phyloP scores from a whole-genome alignment of 176 grass and related monocot species.

The maize (Zea mays) region DNA sequence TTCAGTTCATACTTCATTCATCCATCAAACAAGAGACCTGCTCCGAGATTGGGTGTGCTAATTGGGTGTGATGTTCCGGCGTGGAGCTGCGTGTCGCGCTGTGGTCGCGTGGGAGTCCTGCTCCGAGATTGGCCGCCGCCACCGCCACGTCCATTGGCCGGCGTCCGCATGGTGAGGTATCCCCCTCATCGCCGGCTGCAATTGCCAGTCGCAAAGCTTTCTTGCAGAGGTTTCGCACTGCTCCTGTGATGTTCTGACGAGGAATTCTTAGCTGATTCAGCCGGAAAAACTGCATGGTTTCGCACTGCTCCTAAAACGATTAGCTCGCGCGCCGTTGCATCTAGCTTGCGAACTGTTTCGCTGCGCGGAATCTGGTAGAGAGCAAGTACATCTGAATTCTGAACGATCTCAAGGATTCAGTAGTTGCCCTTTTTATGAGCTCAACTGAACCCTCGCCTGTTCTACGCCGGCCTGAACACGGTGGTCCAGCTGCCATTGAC shows the following conservation, averaged over 20 bases:
- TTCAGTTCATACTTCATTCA: no score
- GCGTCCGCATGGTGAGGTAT: conserved; percentile 29
- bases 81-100: conserved; percentile 5
- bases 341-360: neutral
- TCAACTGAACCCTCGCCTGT: neutral
- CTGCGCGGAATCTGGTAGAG: neutral
- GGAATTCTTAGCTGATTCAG: neutral
- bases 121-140: conserved; percentile 25
- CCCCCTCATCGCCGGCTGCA: neutral
- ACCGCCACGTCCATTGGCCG: neutral
- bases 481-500: conserved; percentile 58
- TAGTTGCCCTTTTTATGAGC: neutral
- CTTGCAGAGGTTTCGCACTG: neutral
- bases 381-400: neutral
- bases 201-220: neutral
- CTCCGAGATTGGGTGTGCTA: no score
- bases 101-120: conserved; percentile 23
- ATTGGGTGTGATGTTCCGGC: neutral
- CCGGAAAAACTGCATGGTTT: neutral
- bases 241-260: neutral
- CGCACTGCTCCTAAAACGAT: neutral
- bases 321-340: neutral
- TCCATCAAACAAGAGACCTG: no score
- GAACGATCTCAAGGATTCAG: neutral
- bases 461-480: conserved; percentile 30